phyloP scores from a whole-genome alignment of 2,329 filamentous ascomycete species.

The Hymenoscyphus linearis region DNA sequence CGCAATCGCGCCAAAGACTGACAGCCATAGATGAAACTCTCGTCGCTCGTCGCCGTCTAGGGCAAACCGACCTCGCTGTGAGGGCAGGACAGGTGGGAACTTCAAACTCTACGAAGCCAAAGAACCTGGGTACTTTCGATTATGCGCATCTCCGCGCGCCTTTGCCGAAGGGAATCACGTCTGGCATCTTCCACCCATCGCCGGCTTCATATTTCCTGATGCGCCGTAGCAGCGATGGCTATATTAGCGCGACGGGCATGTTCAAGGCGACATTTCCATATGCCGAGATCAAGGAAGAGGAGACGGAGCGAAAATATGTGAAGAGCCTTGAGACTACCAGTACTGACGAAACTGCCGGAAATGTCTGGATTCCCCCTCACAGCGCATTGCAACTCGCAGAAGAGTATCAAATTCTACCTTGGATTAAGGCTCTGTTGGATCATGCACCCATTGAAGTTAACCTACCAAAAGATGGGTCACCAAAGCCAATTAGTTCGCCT shows the following conservation, averaged over 20 bases:
- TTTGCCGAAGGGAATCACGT: slow-evolving; percentile 82
- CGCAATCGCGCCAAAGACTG: slow-evolving; percentile 17
- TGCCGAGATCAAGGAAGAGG: slow-evolving; percentile 66
- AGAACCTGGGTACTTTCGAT: slow-evolving; percentile 79
- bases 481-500: slow-evolving; percentile 73
- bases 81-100: slow-evolving; percentile 71
- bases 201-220: slow-evolving; percentile 97
- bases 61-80: slow-evolving; percentile 83
- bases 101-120: slow-evolving; percentile 64
- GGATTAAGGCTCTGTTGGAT: slow-evolving; percentile 91
- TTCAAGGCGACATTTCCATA: slow-evolving; percentile 87
- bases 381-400: slow-evolving; percentile 76
- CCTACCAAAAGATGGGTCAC: slow-evolving; percentile 39
- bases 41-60: slow-evolving; percentile 77
- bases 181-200: slow-evolving; percentile 81
- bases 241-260: slow-evolving; percentile 82
- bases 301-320: slow-evolving; percentile 74
- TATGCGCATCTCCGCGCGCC: slow-evolving; percentile 94
- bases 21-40: slow-evolving; percentile 28
- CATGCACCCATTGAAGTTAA: slow-evolving; percentile 65
- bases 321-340: slow-evolving; percentile 79
- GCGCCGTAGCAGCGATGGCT: slow-evolving; percentile 81
- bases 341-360: slow-evolving; percentile 88
- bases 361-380: slow-evolving; percentile 88
- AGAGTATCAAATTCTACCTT: slow-evolving; percentile 79